Evolutionary conservation across 2,329 filamentous ascomycete genomes (phyloP).

Genomic region (Venturia effusa): DNA sequence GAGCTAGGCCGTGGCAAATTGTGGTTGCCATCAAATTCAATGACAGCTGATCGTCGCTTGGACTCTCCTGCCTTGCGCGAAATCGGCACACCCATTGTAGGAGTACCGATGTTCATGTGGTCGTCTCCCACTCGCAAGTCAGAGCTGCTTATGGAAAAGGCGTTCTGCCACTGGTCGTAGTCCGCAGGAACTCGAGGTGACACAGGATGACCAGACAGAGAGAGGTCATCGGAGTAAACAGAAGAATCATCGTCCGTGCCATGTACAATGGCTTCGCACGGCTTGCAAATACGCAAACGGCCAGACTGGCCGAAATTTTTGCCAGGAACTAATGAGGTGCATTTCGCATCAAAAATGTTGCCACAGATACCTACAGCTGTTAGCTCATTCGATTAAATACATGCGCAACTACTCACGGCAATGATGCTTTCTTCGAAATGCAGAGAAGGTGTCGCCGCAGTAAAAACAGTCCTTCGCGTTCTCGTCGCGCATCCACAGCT

Average conservation of each 20-base stretch:
- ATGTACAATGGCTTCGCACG: slow-evolving; percentile 83
- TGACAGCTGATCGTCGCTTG: slow-evolving; percentile 73
- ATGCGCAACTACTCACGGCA: slow-evolving; percentile 50
- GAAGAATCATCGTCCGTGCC: slow-evolving; percentile 85
- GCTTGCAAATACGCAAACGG: slow-evolving; percentile 80
- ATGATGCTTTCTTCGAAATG: slow-evolving; percentile 92
- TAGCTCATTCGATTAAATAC: not conserved
- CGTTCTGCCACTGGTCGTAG: slow-evolving; percentile 5
- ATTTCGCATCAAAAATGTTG: slow-evolving; percentile 97
- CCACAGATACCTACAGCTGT: slow-evolving; percentile 51
- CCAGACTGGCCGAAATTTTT: slow-evolving; percentile 78
- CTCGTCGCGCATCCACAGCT: slow-evolving; percentile 99
- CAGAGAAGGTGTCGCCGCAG: slow-evolving; percentile 81
- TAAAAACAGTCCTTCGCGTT: slow-evolving; percentile 96
- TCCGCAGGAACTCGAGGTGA: slow-evolving; percentile 5
- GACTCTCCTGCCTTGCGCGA: slow-evolving; percentile 59
- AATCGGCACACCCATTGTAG: slow-evolving; percentile 55
- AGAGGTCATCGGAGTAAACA: slow-evolving; percentile 76
- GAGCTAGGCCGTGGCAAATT: slow-evolving; percentile 80
- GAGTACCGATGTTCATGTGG: slow-evolving; percentile 37
- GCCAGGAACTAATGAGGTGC: slow-evolving; percentile 82
- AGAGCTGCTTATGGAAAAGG: slow-evolving; percentile 1
- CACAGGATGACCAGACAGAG: slow-evolving; percentile 39
- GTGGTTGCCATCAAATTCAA: slow-evolving; percentile 80
- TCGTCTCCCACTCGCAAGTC: slow-evolving; percentile 19